Conservation (phyloP, 1,284 basidiomycete genomes). For the Heterobasidion irregulare region DNA sequence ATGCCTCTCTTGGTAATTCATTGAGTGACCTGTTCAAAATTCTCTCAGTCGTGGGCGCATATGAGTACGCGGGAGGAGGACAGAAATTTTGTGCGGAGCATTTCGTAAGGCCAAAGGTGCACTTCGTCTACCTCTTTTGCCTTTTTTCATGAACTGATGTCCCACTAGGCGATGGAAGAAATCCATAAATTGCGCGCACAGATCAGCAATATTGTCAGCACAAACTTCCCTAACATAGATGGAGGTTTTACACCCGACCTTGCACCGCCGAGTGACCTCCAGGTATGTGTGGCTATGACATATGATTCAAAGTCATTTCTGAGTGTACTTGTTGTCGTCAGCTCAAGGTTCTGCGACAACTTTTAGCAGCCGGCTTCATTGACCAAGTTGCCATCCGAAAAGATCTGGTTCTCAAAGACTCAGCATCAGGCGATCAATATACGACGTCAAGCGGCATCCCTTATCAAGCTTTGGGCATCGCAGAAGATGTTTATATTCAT, state of each 20-base stretch:
- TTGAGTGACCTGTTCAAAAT: slow-evolving; percentile 86
- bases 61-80: slow-evolving; percentile 83
- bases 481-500: slow-evolving; percentile 90
- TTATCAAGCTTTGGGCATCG: slow-evolving; percentile 78
- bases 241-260: slow-evolving; percentile 54
- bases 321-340: slow-evolving; percentile 22
- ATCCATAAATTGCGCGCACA: slow-evolving; percentile 95
- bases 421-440: slow-evolving; percentile 58
- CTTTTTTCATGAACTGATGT: not conserved
- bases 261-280: slow-evolving; percentile 64
- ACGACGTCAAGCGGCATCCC: slow-evolving; percentile 74
- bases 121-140: not conserved
- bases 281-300: slow-evolving; percentile 35
- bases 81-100: slow-evolving; percentile 81
- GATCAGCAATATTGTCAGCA: slow-evolving; percentile 75
- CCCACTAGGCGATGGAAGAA: slow-evolving; percentile 93
- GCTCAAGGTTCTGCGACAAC: slow-evolving; percentile 88
- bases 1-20: slow-evolving; percentile 77
- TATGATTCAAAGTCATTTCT: slow-evolving; percentile 1
- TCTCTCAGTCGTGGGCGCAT: slow-evolving; percentile 91
- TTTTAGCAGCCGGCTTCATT: slow-evolving; percentile 87
- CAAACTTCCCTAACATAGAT: slow-evolving; percentile 58
- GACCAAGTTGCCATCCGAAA: slow-evolving; percentile 94
- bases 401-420: slow-evolving; percentile 61
- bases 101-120: slow-evolving; percentile 87